Evolutionary conservation across 2,329 filamentous ascomycete species (phyloP).

Genomic region (Ampelomyces quisqualis): DNA sequence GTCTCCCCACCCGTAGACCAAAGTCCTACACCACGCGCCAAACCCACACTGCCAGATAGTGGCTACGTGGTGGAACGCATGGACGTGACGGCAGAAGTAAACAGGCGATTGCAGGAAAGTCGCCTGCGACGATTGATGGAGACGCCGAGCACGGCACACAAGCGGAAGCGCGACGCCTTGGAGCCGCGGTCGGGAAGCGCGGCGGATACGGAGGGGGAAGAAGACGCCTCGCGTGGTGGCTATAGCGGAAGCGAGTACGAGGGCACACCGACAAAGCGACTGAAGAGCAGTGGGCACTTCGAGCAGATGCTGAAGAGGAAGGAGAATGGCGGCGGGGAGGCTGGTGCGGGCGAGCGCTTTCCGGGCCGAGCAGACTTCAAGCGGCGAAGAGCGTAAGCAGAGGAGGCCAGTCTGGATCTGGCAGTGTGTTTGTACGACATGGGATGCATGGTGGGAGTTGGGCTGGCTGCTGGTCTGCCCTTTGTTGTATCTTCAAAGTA

Average conservation of each 20-base stretch:
- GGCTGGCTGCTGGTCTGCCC: no score
- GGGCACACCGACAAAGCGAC: conserved; percentile 27
- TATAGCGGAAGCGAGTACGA: conserved; percentile 14
- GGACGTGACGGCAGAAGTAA: conserved; percentile 39
- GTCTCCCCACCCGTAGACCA: conserved; percentile 20
- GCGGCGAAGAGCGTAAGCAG: conserved; percentile 16
- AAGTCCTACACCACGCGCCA: conserved; percentile 17
- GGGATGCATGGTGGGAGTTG: no score
- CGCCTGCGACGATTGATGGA: conserved; percentile 36
- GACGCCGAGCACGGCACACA: conserved; percentile 36
- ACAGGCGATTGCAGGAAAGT: conserved; percentile 31
- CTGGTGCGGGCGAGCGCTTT: conserved; percentile 6
- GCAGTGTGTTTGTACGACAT: not conserved
- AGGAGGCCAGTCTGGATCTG: not conserved
- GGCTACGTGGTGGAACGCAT: conserved; percentile 30
- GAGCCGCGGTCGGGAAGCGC: conserved; percentile 22
- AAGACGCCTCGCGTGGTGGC: conserved; percentile 7
- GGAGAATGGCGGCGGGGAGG: conserved; percentile 9
- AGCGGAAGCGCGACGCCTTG: conserved; percentile 35
- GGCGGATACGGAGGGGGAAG: conserved; percentile 17
- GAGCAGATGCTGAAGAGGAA: conserved; percentile 26
- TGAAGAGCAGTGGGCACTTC: conserved; percentile 29
- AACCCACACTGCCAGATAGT: conserved; percentile 11
- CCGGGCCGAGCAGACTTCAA: conserved; percentile 17
- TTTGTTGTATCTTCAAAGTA: no score